phyloP scores from a whole-genome alignment of 176 grass and related monocot species.

The Dactylis glomerata region DNA sequence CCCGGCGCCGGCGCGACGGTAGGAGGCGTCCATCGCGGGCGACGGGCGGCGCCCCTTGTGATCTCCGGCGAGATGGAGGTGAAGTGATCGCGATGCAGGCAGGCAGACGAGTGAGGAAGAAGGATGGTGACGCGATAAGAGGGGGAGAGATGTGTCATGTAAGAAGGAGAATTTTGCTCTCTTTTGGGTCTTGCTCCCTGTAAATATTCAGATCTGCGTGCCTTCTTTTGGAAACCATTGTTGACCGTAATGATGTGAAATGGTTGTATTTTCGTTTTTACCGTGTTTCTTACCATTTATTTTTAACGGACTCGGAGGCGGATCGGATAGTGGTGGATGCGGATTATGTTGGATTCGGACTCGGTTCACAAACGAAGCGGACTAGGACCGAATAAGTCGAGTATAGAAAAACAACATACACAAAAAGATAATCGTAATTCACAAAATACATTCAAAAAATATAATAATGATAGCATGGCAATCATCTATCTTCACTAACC shows the following conservation, averaged over 20 bases:
- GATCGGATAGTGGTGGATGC: too few species aligned
- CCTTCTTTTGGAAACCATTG: background rate
- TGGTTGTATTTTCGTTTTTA: background rate
- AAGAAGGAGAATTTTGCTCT: slow-evolving; percentile 20
- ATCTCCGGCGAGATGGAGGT: slow-evolving; percentile 41
- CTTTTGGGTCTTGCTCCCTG: slow-evolving; percentile 1
- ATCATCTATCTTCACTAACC: too few species aligned
- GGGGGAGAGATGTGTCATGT: slow-evolving; percentile 34
- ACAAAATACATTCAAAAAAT: too few species aligned
- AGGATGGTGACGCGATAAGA: slow-evolving; percentile 30
- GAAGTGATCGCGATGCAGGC: slow-evolving; percentile 51
- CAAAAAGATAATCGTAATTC: too few species aligned
- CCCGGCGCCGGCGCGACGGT: slow-evolving; percentile 27
- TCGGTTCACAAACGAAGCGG: too few species aligned
- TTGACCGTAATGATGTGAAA: background rate
- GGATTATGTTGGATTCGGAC: too few species aligned
- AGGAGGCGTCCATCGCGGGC: slow-evolving; percentile 42
- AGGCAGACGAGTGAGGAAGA: slow-evolving; percentile 1
- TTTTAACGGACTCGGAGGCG: background rate
- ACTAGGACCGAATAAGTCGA: too few species aligned
- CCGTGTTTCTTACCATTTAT: background rate
- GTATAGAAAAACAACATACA: too few species aligned
- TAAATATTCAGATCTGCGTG: background rate
- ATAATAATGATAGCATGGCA: too few species aligned
- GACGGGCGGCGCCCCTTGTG: background rate